Evolutionary conservation across 2,329 filamentous ascomycete genomes (phyloP).

Genomic region (Pseudocercospora musae): DNA sequence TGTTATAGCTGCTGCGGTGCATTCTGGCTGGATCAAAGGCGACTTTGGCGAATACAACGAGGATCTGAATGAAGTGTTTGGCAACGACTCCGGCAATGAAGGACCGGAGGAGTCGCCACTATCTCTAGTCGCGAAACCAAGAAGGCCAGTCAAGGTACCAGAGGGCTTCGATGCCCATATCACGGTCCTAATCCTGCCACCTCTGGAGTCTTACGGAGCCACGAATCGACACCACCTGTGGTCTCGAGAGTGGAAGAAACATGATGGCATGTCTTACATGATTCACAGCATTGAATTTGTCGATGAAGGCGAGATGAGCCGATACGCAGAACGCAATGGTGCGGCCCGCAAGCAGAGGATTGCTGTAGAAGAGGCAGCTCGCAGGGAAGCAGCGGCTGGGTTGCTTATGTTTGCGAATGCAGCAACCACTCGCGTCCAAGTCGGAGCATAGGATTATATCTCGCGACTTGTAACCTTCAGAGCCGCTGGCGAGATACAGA

Average conservation of each 20-base stretch:
- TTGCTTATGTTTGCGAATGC: slow-evolving; percentile 31
- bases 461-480: background rate
- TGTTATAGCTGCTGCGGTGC: slow-evolving; percentile 85
- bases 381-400: slow-evolving; percentile 33
- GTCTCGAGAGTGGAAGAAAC: slow-evolving; percentile 73
- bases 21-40: slow-evolving; percentile 86
- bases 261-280: slow-evolving; percentile 89
- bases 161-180: slow-evolving; percentile 78
- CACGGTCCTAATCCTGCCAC: slow-evolving; percentile 77
- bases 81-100: slow-evolving; percentile 34
- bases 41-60: slow-evolving; percentile 65
- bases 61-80: slow-evolving; percentile 32
- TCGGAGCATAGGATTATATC: slow-evolving; percentile 15
- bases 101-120: slow-evolving; percentile 33
- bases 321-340: slow-evolving; percentile 44
- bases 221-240: slow-evolving; percentile 76
- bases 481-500: background rate
- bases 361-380: slow-evolving; percentile 36
- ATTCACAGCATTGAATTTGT: slow-evolving; percentile 81
- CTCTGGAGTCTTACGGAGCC: slow-evolving; percentile 70
- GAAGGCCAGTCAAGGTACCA: slow-evolving; percentile 62
- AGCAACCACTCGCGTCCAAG: slow-evolving; percentile 14
- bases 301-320: slow-evolving; percentile 61
- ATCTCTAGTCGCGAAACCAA: slow-evolving; percentile 29
- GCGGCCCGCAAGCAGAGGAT: slow-evolving; percentile 50